phyloP scores from a whole-genome alignment of 192 early-diverging fungal genomes.

The Phycomyces blakesleeanus region DNA sequence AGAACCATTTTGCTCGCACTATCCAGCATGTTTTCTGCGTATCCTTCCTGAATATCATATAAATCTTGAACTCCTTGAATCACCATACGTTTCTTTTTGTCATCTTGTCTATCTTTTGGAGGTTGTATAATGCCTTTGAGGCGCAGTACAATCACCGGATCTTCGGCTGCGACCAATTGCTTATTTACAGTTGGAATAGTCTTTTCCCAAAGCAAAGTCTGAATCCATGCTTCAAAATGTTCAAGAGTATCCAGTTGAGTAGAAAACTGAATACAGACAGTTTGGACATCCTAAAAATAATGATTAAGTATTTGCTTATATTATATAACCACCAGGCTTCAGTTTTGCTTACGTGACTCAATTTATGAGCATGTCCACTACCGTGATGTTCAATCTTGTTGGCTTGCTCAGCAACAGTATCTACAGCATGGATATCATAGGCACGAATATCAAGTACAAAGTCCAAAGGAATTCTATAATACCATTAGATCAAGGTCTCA shows the following conservation, averaged over 20 bases:
- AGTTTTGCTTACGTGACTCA: conserved; percentile 19
- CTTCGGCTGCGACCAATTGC: background rate
- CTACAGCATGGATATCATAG: conserved; percentile 42
- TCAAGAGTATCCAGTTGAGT: conserved; percentile 29
- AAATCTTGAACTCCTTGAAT: conserved; percentile 67
- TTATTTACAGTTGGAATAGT: conserved; percentile 19
- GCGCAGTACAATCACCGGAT: conserved; percentile 47
- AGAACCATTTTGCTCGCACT: conserved; percentile 35
- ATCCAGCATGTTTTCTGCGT: conserved; percentile 11
- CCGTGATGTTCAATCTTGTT: conserved; percentile 22
- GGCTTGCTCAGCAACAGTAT: conserved; percentile 18
- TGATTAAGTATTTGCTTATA: background rate
- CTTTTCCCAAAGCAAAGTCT: conserved; percentile 60
- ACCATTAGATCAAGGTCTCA: conserved; percentile 3
- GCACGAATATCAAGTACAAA: conserved; percentile 60
- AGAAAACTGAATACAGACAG: conserved; percentile 47
- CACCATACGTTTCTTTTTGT: conserved; percentile 33
- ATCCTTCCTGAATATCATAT: conserved; percentile 59
- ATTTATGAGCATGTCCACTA: conserved; percentile 19
- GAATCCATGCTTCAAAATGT: conserved; percentile 58
- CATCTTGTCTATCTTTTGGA: conserved; percentile 18
- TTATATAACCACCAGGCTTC: background rate
- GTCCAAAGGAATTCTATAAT: conserved; percentile 46
- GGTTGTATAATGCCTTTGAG: conserved; percentile 59
- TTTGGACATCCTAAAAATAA: conserved; percentile 43